Conservation (phyloP, 2,329 filamentous ascomycete species). For the Pseudogymnoascus sp. region DNA sequence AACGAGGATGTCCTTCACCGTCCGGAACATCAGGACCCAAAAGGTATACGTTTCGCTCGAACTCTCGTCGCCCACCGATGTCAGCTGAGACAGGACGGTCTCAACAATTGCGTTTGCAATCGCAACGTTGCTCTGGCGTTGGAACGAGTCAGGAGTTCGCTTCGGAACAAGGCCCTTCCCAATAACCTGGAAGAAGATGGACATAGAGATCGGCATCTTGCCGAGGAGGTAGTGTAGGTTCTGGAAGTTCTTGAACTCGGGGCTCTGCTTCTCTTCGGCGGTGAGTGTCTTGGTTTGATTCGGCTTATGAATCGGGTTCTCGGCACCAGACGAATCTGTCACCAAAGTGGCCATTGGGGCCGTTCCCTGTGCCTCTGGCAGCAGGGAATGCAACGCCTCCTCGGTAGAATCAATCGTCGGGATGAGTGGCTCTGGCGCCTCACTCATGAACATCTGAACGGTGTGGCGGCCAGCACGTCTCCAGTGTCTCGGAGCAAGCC, state of each 20-base stretch:
- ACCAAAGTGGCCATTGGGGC: conserved; percentile 6
- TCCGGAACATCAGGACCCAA: conserved; percentile 72
- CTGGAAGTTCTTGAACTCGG: conserved; percentile 64
- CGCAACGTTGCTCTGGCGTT: conserved; percentile 43
- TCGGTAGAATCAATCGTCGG: conserved; percentile 18
- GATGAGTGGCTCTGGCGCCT: not conserved
- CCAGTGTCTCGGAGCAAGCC: conserved; percentile 65
- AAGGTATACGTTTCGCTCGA: conserved; percentile 64
- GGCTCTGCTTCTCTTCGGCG: not conserved
- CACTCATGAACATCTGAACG: not conserved
- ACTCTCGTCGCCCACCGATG: conserved; percentile 32
- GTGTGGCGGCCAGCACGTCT: conserved; percentile 16
- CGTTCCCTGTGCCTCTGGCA: conserved; percentile 13
- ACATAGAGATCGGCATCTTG: conserved; percentile 70
- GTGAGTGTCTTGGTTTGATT: not conserved
- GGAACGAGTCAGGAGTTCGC: conserved; percentile 58
- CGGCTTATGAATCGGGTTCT: conserved; percentile 1
- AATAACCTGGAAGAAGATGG: conserved; percentile 75
- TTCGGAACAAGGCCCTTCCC: conserved; percentile 74
- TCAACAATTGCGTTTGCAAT: conserved; percentile 61
- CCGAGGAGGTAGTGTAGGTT: conserved; percentile 69
- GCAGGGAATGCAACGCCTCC: conserved; percentile 20
- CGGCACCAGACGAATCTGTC: conserved; percentile 4
- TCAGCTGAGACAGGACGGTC: conserved; percentile 60
- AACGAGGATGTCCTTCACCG: conserved; percentile 69